Conservation (phyloP, 148 eudicot genomes). For the Arctostaphylos glauca region DNA sequence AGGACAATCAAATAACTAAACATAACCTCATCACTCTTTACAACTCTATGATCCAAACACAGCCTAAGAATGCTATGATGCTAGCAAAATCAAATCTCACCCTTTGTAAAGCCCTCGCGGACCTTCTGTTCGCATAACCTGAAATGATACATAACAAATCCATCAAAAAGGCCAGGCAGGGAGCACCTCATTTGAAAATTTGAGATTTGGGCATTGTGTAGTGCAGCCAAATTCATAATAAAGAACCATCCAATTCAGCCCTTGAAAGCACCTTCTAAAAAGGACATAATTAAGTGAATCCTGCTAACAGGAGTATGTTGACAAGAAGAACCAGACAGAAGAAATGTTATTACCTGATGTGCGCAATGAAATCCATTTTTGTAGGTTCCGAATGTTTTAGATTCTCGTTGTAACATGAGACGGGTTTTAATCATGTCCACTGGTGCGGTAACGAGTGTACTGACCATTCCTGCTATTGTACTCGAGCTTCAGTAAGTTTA, state of each 20-base stretch:
- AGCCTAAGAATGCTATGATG: not conserved
- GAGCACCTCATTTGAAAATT: not conserved
- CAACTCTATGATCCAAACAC: not conserved
- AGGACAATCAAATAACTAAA: not conserved
- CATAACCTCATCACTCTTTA: not conserved
- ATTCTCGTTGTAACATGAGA: constrained; percentile 82
- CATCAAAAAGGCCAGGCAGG: constrained; percentile 9
- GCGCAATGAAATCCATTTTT: constrained; percentile 85
- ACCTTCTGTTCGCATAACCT: constrained; percentile 85
- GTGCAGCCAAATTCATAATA: not conserved
- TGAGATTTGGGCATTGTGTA: not conserved
- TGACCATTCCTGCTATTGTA: constrained; percentile 65
- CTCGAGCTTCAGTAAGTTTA: constrained; percentile 64
- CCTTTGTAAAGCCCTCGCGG: constrained; percentile 88
- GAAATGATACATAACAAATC: constrained; percentile 22
- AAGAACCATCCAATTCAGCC: not conserved
- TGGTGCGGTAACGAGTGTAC: constrained; percentile 88
- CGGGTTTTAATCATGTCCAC: constrained; percentile 94
- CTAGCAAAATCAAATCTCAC: constrained; percentile 39
- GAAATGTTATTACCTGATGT: constrained; percentile 53
- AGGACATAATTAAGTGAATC: not conserved
- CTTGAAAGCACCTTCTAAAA: not conserved
- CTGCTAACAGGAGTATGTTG: not conserved
- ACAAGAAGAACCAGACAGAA: constrained; percentile 5
- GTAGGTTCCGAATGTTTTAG: constrained; percentile 52